These are phyloP conservation scores for Termitomyces sp. DNA, from an alignment of 768 basidiomycete genomes.

Conservation along the genomic window DNA sequence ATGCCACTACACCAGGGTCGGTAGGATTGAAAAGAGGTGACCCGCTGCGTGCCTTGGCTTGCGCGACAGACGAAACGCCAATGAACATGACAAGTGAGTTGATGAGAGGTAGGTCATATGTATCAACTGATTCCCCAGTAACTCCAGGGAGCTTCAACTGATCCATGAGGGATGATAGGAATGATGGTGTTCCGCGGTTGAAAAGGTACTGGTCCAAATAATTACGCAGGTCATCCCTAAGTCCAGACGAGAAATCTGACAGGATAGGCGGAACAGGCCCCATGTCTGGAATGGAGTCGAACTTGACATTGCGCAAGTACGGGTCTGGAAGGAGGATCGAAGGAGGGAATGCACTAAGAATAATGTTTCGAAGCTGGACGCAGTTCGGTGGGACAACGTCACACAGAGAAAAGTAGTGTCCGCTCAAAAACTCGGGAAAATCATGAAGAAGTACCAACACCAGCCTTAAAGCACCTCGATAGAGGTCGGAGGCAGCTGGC, in stretches of 20 bases:
- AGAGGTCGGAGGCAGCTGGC: constrained; percentile 78
- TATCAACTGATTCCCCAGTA: constrained; percentile 44
- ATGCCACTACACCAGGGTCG: constrained; percentile 79
- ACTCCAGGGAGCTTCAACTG: constrained; percentile 51
- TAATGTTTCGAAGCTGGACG: constrained; percentile 94
- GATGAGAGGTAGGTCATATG: constrained; percentile 85
- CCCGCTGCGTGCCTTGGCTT: constrained; percentile 82
- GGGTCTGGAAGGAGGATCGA: constrained; percentile 81
- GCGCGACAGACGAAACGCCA: constrained; percentile 88
- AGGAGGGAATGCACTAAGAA: constrained; percentile 92
- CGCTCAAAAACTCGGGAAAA: constrained; percentile 97
- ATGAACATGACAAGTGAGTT: constrained; percentile 96
- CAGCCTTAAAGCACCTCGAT: constrained; percentile 84
- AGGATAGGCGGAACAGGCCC: constrained; percentile 87
- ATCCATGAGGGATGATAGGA: constrained; percentile 75
- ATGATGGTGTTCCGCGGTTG: constrained; percentile 65
- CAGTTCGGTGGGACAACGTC: constrained; percentile 90
- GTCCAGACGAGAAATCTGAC: constrained; percentile 82
- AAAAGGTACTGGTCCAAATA: constrained; percentile 85
- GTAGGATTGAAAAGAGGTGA: constrained; percentile 74
- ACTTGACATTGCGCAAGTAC: constrained; percentile 66
- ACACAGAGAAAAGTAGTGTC: constrained; percentile 94
- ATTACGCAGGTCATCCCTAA: constrained; percentile 73
- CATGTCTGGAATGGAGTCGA: constrained; percentile 83
- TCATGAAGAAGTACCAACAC: constrained; percentile 95